These are phyloP conservation scores for Hirsutella rhossiliensis DNA, from an alignment of 2,329 filamentous ascomycete genomes.

Conservation along the genomic window DNA sequence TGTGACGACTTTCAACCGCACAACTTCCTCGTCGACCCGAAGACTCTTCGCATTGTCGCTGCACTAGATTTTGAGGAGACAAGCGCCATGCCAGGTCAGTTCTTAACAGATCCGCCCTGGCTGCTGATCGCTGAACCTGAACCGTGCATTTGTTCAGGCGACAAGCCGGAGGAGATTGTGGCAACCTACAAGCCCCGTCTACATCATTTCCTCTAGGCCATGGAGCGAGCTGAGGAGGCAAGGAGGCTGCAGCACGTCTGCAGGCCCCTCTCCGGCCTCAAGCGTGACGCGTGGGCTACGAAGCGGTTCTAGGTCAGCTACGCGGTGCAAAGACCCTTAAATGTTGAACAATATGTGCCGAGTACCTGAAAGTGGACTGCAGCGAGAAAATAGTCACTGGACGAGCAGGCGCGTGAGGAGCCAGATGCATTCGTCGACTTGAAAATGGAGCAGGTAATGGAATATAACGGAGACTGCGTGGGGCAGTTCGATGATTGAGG, in stretches of 20 bases:
- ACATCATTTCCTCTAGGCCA: constrained; percentile 22
- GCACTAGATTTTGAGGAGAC: constrained; percentile 28
- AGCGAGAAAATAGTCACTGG: constrained; percentile 6
- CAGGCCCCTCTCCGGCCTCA: constrained; percentile 10
- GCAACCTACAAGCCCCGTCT: constrained; percentile 2
- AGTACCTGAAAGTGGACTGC: constrained; percentile 10
- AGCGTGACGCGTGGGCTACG: constrained; percentile 20
- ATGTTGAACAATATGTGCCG: constrained; percentile 22
- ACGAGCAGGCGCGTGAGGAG: constrained; percentile 10
- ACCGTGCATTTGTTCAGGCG: constrained; percentile 13
- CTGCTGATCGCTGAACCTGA: constrained; percentile 16
- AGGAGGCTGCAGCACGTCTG: background rate
- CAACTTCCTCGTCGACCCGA: constrained; percentile 25
- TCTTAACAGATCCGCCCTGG: constrained; percentile 23
- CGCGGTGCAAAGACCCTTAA: constrained; percentile 20
- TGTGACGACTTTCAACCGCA: constrained; percentile 24
- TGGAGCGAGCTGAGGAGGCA: constrained; percentile 15
- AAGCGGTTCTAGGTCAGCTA: constrained; percentile 12
- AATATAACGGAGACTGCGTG: constrained; percentile 5
- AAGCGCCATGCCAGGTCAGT: constrained; percentile 26
- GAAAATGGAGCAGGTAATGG: constrained; percentile 17
- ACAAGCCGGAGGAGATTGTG: constrained; percentile 3
- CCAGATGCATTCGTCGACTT: constrained; percentile 11
- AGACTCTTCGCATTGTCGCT: constrained; percentile 21
- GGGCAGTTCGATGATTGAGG: no score